Percentiles rank a stretch among this genome's conserved stretches.
Evolutionary conservation across 2,329 filamentous ascomycete species (phyloP).

Genomic region (Diaporthe caulivora): DNA sequence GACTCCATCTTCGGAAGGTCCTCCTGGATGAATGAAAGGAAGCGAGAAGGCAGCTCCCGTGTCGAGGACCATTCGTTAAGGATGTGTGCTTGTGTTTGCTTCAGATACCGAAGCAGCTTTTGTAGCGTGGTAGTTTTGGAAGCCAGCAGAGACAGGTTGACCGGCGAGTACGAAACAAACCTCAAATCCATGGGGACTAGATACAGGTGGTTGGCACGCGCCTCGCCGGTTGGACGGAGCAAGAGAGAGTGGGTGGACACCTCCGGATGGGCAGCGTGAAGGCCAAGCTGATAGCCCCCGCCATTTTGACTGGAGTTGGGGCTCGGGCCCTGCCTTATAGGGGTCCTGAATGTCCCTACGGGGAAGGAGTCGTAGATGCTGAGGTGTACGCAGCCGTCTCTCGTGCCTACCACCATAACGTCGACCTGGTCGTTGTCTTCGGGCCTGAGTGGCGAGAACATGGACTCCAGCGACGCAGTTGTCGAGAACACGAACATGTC

Average conservation of each 20-base stretch:
- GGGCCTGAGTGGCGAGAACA: slow-evolving; percentile 73
- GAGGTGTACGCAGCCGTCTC: slow-evolving; percentile 78
- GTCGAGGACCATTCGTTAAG: slow-evolving; percentile 85
- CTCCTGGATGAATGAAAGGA: slow-evolving; percentile 81
- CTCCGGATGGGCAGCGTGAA: slow-evolving; percentile 79
- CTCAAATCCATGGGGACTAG: slow-evolving; percentile 86
- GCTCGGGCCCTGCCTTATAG: slow-evolving; percentile 38
- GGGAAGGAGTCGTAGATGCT: slow-evolving; percentile 89
- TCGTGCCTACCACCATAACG: slow-evolving; percentile 80
- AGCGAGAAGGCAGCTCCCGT: slow-evolving; percentile 82
- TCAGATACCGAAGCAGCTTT: slow-evolving; percentile 86
- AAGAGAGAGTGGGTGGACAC: slow-evolving; percentile 83
- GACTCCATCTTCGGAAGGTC: slow-evolving; percentile 74
- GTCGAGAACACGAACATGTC: slow-evolving; percentile 76
- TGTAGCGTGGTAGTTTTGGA: slow-evolving; percentile 90
- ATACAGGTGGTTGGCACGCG: slow-evolving; percentile 58
- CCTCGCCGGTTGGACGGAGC: slow-evolving; percentile 55
- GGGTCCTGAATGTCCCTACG: slow-evolving; percentile 71
- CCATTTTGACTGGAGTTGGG: slow-evolving; percentile 22
- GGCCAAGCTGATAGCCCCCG: slow-evolving; percentile 56
- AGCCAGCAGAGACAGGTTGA: slow-evolving; percentile 85
- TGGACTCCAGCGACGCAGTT: slow-evolving; percentile 75
- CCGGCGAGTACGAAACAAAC: slow-evolving; percentile 82
- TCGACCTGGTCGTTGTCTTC: slow-evolving; percentile 81
- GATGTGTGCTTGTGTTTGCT: slow-evolving; percentile 84